Evolutionary conservation across 2,329 filamentous ascomycete species (phyloP).

Genomic region (Beauveria bassiana): DNA sequence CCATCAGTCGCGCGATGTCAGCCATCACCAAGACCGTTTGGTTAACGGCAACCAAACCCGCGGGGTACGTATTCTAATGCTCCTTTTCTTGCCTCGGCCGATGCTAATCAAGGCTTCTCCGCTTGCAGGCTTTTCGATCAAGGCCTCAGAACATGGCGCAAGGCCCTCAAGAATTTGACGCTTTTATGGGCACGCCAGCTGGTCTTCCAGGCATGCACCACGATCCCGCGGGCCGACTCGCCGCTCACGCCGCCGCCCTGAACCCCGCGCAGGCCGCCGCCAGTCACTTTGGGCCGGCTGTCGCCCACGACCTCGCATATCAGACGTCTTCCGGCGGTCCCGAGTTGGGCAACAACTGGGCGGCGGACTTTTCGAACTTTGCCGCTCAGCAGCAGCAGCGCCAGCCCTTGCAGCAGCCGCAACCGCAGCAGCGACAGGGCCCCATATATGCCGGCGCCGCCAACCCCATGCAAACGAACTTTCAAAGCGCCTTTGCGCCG

Average conservation of each 20-base stretch:
- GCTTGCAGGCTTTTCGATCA: constrained; percentile 29
- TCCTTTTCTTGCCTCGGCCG: background rate
- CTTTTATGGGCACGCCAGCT: constrained; percentile 26
- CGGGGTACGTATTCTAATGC: constrained; percentile 21
- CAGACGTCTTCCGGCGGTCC: constrained; percentile 18
- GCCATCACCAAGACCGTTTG: constrained; percentile 34
- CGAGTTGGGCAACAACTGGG: constrained; percentile 25
- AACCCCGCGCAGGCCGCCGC: constrained; percentile 19
- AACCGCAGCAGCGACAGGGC: constrained; percentile 18
- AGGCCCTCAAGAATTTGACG: constrained; percentile 24
- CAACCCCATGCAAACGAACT: constrained; percentile 20
- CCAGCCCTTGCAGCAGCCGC: background rate
- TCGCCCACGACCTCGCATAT: constrained; percentile 17
- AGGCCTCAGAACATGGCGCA: constrained; percentile 19
- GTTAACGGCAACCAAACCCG: constrained; percentile 22
- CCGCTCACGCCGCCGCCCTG: constrained; percentile 26
- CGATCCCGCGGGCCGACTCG: constrained; percentile 27
- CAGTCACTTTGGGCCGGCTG: constrained; percentile 10
- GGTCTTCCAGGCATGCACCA: constrained; percentile 22
- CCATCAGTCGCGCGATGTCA: constrained; percentile 33
- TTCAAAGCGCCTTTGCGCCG: constrained; percentile 23
- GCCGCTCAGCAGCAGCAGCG: constrained; percentile 15
- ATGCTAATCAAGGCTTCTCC: background rate
- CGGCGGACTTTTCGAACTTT: constrained; percentile 30
- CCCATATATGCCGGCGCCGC: constrained; percentile 18